phyloP scores from a whole-genome alignment of 495 filamentous ascomycete species.

The Penicillium pulvis region DNA sequence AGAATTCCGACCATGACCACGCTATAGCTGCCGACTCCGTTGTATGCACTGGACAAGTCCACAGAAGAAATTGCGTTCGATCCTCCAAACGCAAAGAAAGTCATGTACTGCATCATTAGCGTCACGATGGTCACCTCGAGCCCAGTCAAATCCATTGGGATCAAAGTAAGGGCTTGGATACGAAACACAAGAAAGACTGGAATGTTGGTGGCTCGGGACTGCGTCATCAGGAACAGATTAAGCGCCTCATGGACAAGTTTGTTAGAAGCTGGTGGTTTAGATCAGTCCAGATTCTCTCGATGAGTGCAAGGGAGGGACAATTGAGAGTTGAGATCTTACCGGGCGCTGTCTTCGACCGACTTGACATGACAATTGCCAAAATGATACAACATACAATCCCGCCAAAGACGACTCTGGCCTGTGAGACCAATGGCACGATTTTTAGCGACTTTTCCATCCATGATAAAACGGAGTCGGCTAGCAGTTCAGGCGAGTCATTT shows the following conservation, averaged over 20 bases:
- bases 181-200: constrained; percentile 80
- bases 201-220: constrained; percentile 79
- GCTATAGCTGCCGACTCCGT: constrained; percentile 73
- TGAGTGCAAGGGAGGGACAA: not conserved
- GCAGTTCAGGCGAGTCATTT: constrained; percentile 83
- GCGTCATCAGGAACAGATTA: constrained; percentile 80
- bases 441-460: constrained; percentile 48
- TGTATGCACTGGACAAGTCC: constrained; percentile 81
- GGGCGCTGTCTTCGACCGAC: not conserved
- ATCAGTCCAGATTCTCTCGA: constrained; percentile 5
- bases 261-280: constrained; percentile 15
- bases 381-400: constrained; percentile 49
- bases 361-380: constrained; percentile 25
- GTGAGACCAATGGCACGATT: constrained; percentile 49
- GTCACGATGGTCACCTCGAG: constrained; percentile 63
- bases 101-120: constrained; percentile 68
- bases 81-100: constrained; percentile 90
- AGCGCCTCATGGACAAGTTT: constrained; percentile 63
- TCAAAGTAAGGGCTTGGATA: constrained; percentile 55
- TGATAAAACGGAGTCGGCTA: constrained; percentile 55
- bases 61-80: constrained; percentile 91
- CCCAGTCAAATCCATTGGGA: constrained; percentile 44
- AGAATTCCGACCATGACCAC: constrained; percentile 70
- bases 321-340: constrained; percentile 18
- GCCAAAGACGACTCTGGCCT: constrained; percentile 45